Percentiles rank a stretch among this genome's conserved stretches.
Conservation (phyloP, 768 basidiomycete genomes). For the Mycena capillaripes region DNA sequence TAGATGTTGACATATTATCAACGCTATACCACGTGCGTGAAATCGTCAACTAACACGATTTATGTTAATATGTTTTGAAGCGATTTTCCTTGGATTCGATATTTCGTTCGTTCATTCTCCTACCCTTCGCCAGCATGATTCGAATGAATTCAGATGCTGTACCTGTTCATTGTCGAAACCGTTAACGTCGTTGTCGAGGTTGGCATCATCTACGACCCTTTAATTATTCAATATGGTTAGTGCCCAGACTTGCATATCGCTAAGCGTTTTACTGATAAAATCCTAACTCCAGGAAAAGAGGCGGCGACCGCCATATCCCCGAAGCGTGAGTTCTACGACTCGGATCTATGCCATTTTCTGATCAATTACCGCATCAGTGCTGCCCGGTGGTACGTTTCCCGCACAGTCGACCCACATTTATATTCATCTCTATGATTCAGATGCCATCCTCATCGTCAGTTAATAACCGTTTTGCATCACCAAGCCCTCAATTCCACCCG, state of each 20-base stretch:
- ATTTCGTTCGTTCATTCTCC: not conserved
- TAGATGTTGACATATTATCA: constrained; percentile 23
- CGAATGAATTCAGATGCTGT: constrained; percentile 17
- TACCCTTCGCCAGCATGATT: not conserved
- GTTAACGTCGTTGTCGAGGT: constrained; percentile 14
- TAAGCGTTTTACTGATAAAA: not conserved
- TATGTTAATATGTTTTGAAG: not conserved
- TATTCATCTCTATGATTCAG: not conserved
- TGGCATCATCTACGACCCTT: constrained; percentile 28
- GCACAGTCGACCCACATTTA: not conserved
- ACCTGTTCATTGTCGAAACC: constrained; percentile 24
- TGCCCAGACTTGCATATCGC: not conserved
- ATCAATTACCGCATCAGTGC: not conserved
- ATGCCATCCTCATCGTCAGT: constrained; percentile 25
- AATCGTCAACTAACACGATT: not conserved
- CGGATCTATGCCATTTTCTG: not conserved
- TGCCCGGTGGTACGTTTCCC: constrained; percentile 2
- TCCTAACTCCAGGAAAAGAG: not conserved
- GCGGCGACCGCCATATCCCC: not conserved
- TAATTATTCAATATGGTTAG: constrained; percentile 25
- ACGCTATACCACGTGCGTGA: constrained; percentile 13
- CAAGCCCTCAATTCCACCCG: not conserved
- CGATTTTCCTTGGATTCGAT: constrained; percentile 19
- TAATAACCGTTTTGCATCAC: not conserved
- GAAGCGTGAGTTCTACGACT: not conserved